These are phyloP conservation scores for Phycomyces blakesleeanus DNA, from an alignment of 192 early-diverging fungal species.

Conservation along the genomic window DNA sequence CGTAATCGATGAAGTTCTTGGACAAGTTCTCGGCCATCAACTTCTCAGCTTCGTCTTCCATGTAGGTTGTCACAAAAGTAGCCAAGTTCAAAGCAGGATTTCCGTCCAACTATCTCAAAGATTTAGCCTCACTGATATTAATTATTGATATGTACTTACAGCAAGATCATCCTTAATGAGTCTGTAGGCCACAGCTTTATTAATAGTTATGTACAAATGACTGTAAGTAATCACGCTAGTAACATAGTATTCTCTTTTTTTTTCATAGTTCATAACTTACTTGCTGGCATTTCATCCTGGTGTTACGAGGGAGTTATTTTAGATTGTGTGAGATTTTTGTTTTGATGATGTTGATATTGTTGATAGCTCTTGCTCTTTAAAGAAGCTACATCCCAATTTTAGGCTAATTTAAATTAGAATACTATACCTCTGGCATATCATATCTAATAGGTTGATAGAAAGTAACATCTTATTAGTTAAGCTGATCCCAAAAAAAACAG, in stretches of 20 bases:
- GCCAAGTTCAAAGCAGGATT: conserved; percentile 76
- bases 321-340: conserved; percentile 1
- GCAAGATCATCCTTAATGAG: conserved; percentile 35
- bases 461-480: background rate
- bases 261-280: conserved; percentile 8
- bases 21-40: conserved; percentile 69
- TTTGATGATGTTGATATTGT: no score
- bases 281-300: conserved; percentile 32
- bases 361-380: no score
- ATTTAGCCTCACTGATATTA: background rate
- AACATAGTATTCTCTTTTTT: background rate
- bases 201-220: background rate
- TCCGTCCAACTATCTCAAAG: conserved; percentile 62
- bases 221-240: background rate
- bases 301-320: background rate
- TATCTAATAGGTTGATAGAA: conserved; percentile 10
- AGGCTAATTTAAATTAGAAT: background rate
- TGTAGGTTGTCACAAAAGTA: conserved; percentile 62
- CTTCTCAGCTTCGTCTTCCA: conserved; percentile 71
- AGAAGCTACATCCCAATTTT: background rate
- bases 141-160: conserved; percentile 10
- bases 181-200: conserved; percentile 28
- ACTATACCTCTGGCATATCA: conserved; percentile 30
- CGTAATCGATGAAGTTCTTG: conserved; percentile 67
- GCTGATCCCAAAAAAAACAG: no score